Percentiles rank a stretch among this genome's conserved stretches.
Evolutionary conservation across 805 yeast species (phyloP).

Genomic region (Alloascoidea africana): DNA sequence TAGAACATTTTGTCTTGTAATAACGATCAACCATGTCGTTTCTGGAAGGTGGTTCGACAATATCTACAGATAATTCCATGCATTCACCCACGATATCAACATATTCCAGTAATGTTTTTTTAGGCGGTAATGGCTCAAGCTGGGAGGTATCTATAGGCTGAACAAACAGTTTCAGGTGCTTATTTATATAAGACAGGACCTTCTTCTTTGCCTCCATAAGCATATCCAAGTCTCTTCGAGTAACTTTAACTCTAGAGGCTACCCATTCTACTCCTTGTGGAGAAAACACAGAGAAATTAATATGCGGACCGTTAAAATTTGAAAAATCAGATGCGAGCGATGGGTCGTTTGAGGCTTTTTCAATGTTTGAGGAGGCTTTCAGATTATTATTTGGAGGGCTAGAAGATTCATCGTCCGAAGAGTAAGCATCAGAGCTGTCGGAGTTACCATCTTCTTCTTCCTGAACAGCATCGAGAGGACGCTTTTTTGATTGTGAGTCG

Average conservation of each 20-base stretch:
- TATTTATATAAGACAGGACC: conserved; percentile 3
- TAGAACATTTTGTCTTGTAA: neutral
- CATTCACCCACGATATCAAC: neutral
- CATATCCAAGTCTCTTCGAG: conserved; percentile 4
- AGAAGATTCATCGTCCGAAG: conserved; percentile 7
- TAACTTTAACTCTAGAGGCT: conserved; percentile 5
- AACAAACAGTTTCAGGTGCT: conserved; percentile 1
- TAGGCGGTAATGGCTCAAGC: neutral
- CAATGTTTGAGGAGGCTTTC: neutral
- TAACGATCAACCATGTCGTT: neutral
- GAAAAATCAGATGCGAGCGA: conserved; percentile 5
- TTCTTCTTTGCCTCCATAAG: conserved; percentile 4
- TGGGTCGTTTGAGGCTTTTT: conserved; percentile 11
- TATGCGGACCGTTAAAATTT: conserved; percentile 13
- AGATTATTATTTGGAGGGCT: conserved; percentile 3
- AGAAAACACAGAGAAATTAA: conserved; percentile 25
- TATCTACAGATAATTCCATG: neutral
- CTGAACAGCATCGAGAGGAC: conserved; percentile 1
- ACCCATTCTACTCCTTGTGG: conserved; percentile 26
- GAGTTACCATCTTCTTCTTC: conserved; percentile 2
- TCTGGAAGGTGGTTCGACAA: neutral
- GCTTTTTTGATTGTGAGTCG: neutral
- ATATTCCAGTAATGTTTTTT: neutral
- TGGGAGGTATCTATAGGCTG: neutral
- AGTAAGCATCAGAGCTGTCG: conserved; percentile 2